These are phyloP conservation scores for Noccaea caerulescens DNA, from an alignment of 345 rosid genomes.

Conservation along the genomic window DNA sequence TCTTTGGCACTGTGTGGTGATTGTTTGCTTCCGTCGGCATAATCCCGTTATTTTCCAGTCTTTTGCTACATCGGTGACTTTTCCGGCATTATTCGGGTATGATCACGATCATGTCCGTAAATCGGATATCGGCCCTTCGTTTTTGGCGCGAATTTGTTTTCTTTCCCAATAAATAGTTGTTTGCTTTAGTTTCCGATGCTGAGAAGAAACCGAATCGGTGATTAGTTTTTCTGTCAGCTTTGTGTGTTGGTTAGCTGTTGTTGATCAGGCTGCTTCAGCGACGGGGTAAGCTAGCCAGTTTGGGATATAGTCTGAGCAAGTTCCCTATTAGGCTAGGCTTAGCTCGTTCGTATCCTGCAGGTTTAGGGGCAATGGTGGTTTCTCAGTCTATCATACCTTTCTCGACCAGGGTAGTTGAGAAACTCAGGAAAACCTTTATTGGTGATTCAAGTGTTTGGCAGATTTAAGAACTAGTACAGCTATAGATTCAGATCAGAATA, in stretches of 20 bases:
- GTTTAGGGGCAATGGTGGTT: conserved; percentile 49
- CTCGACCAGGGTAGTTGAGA: conserved; percentile 31
- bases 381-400: conserved; percentile 33
- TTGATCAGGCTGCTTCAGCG: conserved; percentile 22
- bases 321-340: conserved; percentile 53
- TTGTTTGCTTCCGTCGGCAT: conserved; percentile 16
- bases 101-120: conserved; percentile 23
- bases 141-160: background rate
- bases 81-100: conserved; percentile 20
- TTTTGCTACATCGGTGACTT: conserved; percentile 20
- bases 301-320: conserved; percentile 22
- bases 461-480: conserved; percentile 48
- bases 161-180: background rate
- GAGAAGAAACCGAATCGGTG: conserved; percentile 11
- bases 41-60: conserved; percentile 9
- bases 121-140: background rate
- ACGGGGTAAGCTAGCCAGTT: conserved; percentile 33
- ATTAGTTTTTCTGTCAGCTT: conserved; percentile 17
- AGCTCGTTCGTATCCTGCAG: conserved; percentile 67
- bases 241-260: conserved; percentile 5
- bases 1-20: conserved; percentile 10
- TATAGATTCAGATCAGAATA: conserved; percentile 51
- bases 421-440: conserved; percentile 35
- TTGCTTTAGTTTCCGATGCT: conserved; percentile 31
- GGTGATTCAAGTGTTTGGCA: conserved; percentile 44